phyloP scores from a whole-genome alignment of 2,329 filamentous ascomycete species.

The Xylaria sp. region DNA sequence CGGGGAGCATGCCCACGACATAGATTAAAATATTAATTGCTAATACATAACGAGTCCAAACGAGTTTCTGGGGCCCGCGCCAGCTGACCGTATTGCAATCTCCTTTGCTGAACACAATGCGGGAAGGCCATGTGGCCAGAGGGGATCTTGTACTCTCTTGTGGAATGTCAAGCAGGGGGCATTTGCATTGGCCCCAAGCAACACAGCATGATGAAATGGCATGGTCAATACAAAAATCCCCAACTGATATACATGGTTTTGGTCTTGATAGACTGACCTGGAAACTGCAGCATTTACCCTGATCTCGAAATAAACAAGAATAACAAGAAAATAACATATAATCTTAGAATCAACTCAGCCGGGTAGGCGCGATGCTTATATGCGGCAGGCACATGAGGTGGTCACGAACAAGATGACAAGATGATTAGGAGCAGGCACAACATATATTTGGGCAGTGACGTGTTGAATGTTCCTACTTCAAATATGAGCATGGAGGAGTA shows the following conservation, averaged over 20 bases:
- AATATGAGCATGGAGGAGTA: not conserved
- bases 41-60: slow-evolving; percentile 38
- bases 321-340: not conserved
- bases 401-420: not conserved
- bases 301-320: not conserved
- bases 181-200: slow-evolving; percentile 5
- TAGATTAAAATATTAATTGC: slow-evolving; percentile 45
- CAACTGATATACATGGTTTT: not conserved
- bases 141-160: slow-evolving; percentile 2
- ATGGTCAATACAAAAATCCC: not conserved
- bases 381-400: not conserved
- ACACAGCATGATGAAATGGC: not conserved
- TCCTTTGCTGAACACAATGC: not conserved
- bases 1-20: slow-evolving; percentile 6
- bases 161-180: not conserved
- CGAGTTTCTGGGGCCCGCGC: not conserved
- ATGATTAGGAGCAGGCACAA: slow-evolving; percentile 20
- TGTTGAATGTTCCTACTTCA: slow-evolving; percentile 1
- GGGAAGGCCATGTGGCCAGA: slow-evolving; percentile 7
- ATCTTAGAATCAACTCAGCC: not conserved
- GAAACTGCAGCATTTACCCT: not conserved
- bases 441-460: slow-evolving; percentile 4
- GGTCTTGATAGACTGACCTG: not conserved
- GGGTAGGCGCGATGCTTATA: not conserved
- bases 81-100: not conserved